Evolutionary conservation across 2,329 filamentous ascomycete genomes (phyloP).

Genomic region (Botrytis aclada): DNA sequence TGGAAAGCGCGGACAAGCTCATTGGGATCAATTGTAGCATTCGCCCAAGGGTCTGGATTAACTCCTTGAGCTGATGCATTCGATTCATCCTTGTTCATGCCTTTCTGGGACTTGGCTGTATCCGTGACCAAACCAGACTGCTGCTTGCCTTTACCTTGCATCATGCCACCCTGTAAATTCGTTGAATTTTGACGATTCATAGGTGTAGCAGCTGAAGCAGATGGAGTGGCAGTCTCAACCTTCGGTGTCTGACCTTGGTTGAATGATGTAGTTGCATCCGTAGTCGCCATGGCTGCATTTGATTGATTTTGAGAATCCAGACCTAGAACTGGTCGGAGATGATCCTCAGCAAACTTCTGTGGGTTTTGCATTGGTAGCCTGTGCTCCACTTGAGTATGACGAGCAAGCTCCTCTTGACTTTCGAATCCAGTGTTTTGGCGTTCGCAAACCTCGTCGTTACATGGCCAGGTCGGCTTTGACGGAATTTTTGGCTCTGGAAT

Average conservation of each 20-base stretch:
- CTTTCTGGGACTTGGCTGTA: constrained; percentile 30
- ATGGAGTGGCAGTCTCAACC: constrained; percentile 35
- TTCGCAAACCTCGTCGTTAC: constrained; percentile 55
- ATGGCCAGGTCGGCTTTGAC: constrained; percentile 38
- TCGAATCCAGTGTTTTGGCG: constrained; percentile 48
- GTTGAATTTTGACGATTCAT: constrained; percentile 50
- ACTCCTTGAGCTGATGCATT: constrained; percentile 33
- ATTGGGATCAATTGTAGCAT: constrained; percentile 53
- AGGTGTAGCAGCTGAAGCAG: constrained; percentile 41
- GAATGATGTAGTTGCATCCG: constrained; percentile 34
- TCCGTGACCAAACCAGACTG: constrained; percentile 26
- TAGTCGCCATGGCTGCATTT: constrained; percentile 20
- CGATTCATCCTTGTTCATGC: constrained; percentile 24
- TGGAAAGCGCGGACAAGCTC: constrained; percentile 46
- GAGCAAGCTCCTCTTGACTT: constrained; percentile 52
- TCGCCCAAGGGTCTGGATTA: constrained; percentile 39
- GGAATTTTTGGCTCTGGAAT: constrained; percentile 27
- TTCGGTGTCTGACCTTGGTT: constrained; percentile 46
- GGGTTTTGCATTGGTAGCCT: constrained; percentile 54
- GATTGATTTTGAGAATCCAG: constrained; percentile 50
- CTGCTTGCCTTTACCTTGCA: constrained; percentile 23
- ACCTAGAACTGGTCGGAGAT: constrained; percentile 48
- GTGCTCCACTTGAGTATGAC: constrained; percentile 59
- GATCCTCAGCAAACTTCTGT: constrained; percentile 50
- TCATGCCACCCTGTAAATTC: constrained; percentile 48